Evolutionary conservation across 805 yeast species (phyloP).

Genomic region (Kuraishia borneana): DNA sequence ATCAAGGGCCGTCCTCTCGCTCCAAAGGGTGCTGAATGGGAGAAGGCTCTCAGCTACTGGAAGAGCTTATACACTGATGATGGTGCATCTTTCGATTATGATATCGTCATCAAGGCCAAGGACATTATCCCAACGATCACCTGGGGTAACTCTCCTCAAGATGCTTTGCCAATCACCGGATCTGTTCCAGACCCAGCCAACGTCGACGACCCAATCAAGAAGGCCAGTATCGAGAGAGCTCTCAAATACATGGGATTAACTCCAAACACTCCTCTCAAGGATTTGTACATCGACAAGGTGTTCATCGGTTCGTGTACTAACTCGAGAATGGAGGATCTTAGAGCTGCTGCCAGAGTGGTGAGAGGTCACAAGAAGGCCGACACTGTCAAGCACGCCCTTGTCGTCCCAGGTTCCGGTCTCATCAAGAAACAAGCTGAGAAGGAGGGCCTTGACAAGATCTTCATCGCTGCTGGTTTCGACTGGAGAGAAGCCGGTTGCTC

Average conservation of each 20-base stretch:
- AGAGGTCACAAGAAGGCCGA: constrained; percentile 82
- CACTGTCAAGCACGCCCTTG: constrained; percentile 70
- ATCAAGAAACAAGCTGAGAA: constrained; percentile 88
- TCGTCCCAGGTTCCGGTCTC: constrained; percentile 96
- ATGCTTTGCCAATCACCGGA: constrained; percentile 90
- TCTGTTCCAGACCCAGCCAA: constrained; percentile 83
- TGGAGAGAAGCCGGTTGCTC: constrained; percentile 99
- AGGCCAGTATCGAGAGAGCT: constrained; percentile 84
- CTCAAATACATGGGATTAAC: constrained; percentile 83
- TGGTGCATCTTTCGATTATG: constrained; percentile 83
- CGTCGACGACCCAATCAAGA: constrained; percentile 60
- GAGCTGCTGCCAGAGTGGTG: constrained; percentile 91
- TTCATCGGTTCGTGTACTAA: constrained; percentile 98
- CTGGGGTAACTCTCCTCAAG: constrained; percentile 99
- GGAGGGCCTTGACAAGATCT: constrained; percentile 90
- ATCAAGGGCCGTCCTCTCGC: constrained; percentile 91
- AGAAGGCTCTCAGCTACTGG: constrained; percentile 90
- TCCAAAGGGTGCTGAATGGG: constrained; percentile 92
- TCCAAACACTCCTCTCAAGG: constrained; percentile 69
- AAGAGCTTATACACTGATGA: constrained; percentile 76
- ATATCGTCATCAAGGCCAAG: constrained; percentile 65
- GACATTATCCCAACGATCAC: constrained; percentile 95
- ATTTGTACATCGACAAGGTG: constrained; percentile 80
- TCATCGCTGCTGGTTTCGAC: constrained; percentile 86
- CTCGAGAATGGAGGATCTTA: constrained; percentile 92